Base-by-base conservation (phyloP, 164 flowering plant species). In the Dillenia suffruticosa region DNA sequence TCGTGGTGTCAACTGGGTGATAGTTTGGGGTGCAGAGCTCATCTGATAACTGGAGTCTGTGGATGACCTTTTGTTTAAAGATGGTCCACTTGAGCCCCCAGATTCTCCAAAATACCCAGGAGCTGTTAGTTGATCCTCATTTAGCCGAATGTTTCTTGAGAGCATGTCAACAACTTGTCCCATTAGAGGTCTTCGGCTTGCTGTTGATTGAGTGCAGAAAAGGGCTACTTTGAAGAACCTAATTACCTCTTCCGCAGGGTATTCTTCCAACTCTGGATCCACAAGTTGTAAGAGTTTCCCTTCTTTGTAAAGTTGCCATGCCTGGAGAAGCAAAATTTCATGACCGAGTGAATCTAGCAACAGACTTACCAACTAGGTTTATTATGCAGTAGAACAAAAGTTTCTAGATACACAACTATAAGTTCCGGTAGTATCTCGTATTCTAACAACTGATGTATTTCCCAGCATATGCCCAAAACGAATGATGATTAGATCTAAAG, bases 181-280 rank as follows among this genome's bases (percentile, higher is more conserved):
- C 96, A 89, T 89, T 44, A 57, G 46, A 13, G 96, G 96, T 66
- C 96, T 76, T 57, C 85, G 70, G 63, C 15, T 77, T 46, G 89
- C 86, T 46, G 71, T 56, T 59, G 82, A 83, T 72, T 89, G 96
- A 48, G 93, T 81, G 81, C 96, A 89, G 79, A 89, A 89, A 45
- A 89, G 75, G 8, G 91, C 96, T 26, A 89, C 80, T 74, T 83
- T 89, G 48, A 87, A 75, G 76, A 71, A 82, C 63, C 88, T 78
- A 48, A 75, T 49, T 16, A 77, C 82, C 72, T 84, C 84, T 60
- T 82, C 86, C 68, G 81, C 80, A 16, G 88, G 86, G 64, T 55
- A 89, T 19, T 76, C 78, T 52, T 59, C 78, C 55, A 87, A 58
- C 24, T 80, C 86, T 26, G 86, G 76, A 69, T 89, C 96, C 62